Evolutionary conservation across 805 yeast genomes (phyloP).

Genomic region (Cyberlindnera samutprakarnensis): DNA sequence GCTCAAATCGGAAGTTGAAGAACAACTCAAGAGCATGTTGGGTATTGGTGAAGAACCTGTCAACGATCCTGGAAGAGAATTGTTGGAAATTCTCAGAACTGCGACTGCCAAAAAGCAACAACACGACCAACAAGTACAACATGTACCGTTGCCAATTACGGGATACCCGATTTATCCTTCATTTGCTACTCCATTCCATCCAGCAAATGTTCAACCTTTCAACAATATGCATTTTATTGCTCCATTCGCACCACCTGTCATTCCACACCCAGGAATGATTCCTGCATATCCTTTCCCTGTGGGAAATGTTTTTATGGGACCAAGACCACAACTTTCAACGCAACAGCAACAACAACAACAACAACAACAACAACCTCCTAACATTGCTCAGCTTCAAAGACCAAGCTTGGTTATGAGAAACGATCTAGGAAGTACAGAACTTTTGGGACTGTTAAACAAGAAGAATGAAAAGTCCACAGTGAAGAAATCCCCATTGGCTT

Average conservation of each 20-base stretch:
- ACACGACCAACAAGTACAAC: conserved; percentile 2
- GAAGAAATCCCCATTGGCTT: neutral
- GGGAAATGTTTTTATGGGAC: conserved; percentile 10
- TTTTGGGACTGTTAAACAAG: conserved; percentile 35
- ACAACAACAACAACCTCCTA: conserved; percentile 24
- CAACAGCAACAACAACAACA: conserved; percentile 8
- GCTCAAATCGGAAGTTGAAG: conserved; percentile 55
- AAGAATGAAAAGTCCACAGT: conserved; percentile 9
- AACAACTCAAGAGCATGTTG: conserved; percentile 53
- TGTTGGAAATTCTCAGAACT: conserved; percentile 52
- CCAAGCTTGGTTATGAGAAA: conserved; percentile 26
- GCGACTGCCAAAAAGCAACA: conserved; percentile 29
- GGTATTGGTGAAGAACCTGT: conserved; percentile 40
- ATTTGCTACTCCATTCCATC: conserved; percentile 15
- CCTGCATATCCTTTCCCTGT: conserved; percentile 7
- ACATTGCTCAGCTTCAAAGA: conserved; percentile 31
- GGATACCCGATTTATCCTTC: conserved; percentile 7
- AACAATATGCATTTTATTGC: conserved; percentile 13
- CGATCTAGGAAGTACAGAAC: conserved; percentile 32
- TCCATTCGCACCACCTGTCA: conserved; percentile 17
- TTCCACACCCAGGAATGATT: conserved; percentile 2
- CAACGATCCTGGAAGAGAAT: conserved; percentile 71
- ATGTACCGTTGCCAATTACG: conserved; percentile 6
- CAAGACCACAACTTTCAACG: too few species aligned
- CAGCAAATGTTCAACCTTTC: conserved; percentile 14